Conservation (phyloP, 2,329 filamentous ascomycete species). For the Capronia coronata region DNA sequence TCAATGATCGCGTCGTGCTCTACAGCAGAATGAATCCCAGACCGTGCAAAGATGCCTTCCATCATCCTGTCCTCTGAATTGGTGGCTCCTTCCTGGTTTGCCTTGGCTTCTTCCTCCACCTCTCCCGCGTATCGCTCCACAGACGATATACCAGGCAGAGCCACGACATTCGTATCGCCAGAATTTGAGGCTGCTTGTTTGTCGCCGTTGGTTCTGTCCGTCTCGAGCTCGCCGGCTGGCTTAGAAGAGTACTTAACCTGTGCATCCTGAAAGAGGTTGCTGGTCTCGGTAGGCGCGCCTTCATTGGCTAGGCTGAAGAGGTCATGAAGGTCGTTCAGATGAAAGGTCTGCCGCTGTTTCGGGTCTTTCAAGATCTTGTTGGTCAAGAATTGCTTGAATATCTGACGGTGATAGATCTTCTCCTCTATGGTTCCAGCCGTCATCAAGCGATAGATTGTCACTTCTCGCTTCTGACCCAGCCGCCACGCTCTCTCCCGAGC, state of each 20-base stretch:
- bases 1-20: conserved; percentile 90
- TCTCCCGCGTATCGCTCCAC: conserved; percentile 59
- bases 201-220: conserved; percentile 21
- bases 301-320: conserved; percentile 73
- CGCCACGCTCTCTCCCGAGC: conserved; percentile 94
- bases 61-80: conserved; percentile 68
- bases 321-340: conserved; percentile 83
- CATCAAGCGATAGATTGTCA: conserved; percentile 97
- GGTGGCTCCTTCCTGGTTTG: conserved; percentile 30
- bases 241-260: conserved; percentile 59
- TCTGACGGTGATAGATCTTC: conserved; percentile 97
- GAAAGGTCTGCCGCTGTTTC: conserved; percentile 85
- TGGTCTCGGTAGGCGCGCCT: conserved; percentile 71
- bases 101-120: conserved; percentile 36
- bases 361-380: conserved; percentile 95
- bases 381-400: conserved; percentile 96
- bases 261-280: conserved; percentile 78
- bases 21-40: conserved; percentile 80
- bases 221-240: conserved; percentile 14
- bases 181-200: conserved; percentile 27
- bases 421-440: conserved; percentile 96
- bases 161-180: conserved; percentile 41
- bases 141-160: conserved; percentile 56
- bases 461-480: conserved; percentile 86
- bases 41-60: conserved; percentile 78